These are phyloP conservation scores for Esteya vermicola DNA, from an alignment of 2,329 filamentous ascomycete species.

Conservation along the genomic window DNA sequence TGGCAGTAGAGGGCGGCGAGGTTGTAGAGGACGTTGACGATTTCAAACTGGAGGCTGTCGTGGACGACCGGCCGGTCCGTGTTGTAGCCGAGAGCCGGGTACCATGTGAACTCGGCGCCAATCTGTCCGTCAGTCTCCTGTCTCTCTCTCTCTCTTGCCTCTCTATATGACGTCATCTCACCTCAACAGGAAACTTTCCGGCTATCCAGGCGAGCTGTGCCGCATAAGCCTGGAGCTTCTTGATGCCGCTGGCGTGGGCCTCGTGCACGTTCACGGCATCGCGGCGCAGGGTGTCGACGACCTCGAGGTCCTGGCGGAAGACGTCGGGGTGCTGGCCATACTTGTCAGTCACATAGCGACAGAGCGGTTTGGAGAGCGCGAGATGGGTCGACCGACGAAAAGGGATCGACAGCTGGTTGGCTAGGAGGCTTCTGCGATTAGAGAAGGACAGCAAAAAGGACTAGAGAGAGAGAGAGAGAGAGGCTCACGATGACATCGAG, in stretches of 20 bases:
- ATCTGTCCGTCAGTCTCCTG: slow-evolving; percentile 37
- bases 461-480: background rate
- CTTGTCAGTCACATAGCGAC: slow-evolving; percentile 91
- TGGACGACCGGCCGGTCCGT: slow-evolving; percentile 54
- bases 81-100: slow-evolving; percentile 84
- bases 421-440: background rate
- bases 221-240: slow-evolving; percentile 80
- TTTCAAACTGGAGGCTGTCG: slow-evolving; percentile 64
- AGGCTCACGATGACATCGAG: background rate
- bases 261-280: slow-evolving; percentile 85
- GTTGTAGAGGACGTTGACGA: slow-evolving; percentile 87
- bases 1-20: slow-evolving; percentile 88
- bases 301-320: slow-evolving; percentile 75
- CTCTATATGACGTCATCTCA: slow-evolving; percentile 21
- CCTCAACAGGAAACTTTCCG: slow-evolving; percentile 92
- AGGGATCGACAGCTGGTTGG: slow-evolving; percentile 62
- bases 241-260: slow-evolving; percentile 72
- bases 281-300: slow-evolving; percentile 68
- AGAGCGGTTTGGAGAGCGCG: slow-evolving; percentile 68
- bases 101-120: slow-evolving; percentile 93
- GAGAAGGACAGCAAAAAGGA: background rate
- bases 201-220: slow-evolving; percentile 87
- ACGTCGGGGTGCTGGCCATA: slow-evolving; percentile 98
- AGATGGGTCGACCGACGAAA: slow-evolving; percentile 77
- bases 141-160: slow-evolving; percentile 4